These are phyloP conservation scores for Suillus spraguei DNA, from an alignment of 768 basidiomycete species.

Conservation along the genomic window DNA sequence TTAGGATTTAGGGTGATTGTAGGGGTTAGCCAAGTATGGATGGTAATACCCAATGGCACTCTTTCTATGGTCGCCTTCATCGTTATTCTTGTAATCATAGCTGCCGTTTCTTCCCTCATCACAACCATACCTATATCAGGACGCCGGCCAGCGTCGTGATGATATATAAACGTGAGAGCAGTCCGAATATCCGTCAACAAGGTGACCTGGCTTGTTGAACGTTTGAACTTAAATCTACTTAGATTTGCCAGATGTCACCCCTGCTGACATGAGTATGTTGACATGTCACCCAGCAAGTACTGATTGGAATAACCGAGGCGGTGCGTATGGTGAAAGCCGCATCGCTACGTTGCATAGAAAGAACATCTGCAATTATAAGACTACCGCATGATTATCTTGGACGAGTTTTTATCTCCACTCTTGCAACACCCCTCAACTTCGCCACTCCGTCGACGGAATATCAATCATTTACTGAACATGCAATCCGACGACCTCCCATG, in stretches of 20 bases:
- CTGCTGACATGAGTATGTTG: constrained; percentile 35
- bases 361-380: constrained; percentile 37
- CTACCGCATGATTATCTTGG: constrained; percentile 36
- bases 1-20: constrained; percentile 16
- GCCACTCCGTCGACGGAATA: constrained; percentile 10
- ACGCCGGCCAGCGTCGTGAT: constrained; percentile 36
- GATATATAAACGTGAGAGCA: constrained; percentile 39
- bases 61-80: constrained; percentile 9
- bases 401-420: constrained; percentile 39
- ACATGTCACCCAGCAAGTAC: constrained; percentile 36
- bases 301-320: constrained; percentile 30
- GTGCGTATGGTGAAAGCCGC: constrained; percentile 36
- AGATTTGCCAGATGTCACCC: constrained; percentile 31
- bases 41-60: constrained; percentile 12
- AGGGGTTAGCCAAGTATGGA: constrained; percentile 15
- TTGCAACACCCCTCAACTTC: constrained; percentile 29
- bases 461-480: constrained; percentile 30
- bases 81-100: constrained; percentile 13
- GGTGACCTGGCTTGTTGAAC: constrained; percentile 10
- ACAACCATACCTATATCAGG: constrained; percentile 18
- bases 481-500: constrained; percentile 78
- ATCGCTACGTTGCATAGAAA: constrained; percentile 34
- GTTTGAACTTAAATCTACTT: constrained; percentile 10
- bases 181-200: constrained; percentile 20
- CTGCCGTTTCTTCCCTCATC: constrained; percentile 17